Evolutionary conservation across 2,329 filamentous ascomycete species (phyloP).

Genomic region (Albophoma yamanashiensis): DNA sequence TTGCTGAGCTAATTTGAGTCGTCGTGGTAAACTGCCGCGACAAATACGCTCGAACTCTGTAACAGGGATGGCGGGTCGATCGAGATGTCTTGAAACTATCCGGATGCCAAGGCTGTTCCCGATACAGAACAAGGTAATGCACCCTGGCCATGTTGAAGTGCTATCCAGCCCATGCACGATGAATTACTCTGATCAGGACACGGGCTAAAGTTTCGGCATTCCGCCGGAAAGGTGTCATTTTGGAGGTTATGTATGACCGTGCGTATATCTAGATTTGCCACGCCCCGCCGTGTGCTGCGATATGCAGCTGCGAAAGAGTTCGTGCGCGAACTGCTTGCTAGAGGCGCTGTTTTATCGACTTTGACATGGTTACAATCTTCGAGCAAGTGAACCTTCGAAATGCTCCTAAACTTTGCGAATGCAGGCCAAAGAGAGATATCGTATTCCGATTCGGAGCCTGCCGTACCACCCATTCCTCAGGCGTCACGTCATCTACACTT

Average conservation of each 20-base stretch:
- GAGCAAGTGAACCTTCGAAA: no score
- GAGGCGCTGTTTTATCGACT: neutral
- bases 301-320: neutral
- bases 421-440: neutral
- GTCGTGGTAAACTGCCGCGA: neutral
- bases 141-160: neutral
- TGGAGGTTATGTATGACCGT: neutral
- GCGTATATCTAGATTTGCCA: neutral
- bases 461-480: neutral
- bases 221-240: neutral
- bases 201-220: neutral
- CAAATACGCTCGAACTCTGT: neutral
- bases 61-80: neutral
- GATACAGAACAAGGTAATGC: neutral
- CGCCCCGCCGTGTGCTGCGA: neutral
- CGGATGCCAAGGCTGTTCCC: neutral
- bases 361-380: neutral
- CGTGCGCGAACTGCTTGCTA: neutral
- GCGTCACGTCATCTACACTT: neutral
- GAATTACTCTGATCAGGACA: neutral
- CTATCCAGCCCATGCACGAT: neutral
- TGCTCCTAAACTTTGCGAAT: neutral
- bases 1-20: neutral
- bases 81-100: neutral
- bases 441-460: neutral